A percentile compares a stretch with the other conserved stretches of the same genome.
phyloP scores from a whole-genome alignment of 108 stramenopile genomes.

The Cyclotella choctawhatcheeana region DNA sequence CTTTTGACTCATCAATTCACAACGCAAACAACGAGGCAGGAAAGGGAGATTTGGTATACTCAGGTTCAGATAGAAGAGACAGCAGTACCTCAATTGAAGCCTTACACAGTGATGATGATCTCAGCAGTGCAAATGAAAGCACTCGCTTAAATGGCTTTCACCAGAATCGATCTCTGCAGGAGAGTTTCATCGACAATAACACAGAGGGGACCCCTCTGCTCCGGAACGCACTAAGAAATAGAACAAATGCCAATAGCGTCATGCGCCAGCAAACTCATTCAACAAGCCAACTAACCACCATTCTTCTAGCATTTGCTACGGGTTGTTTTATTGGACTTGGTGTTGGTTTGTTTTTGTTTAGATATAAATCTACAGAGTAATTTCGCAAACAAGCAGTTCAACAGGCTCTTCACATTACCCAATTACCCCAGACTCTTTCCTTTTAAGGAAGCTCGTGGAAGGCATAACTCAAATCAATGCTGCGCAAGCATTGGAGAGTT shows the following conservation, averaged over 20 bases:
- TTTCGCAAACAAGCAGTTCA: no score
- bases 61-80: conserved; percentile 18
- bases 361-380: no score
- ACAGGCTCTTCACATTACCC: no score
- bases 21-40: conserved; percentile 9
- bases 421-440: no score
- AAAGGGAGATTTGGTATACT: conserved; percentile 23
- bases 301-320: neutral
- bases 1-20: neutral
- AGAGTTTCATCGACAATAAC: neutral
- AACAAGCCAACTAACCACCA: neutral
- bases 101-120: conserved; percentile 33
- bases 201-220: conserved; percentile 3
- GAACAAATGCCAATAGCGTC: neutral
- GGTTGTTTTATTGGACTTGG: conserved; percentile 3
- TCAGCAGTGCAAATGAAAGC: neutral
- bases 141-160: neutral
- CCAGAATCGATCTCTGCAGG: neutral
- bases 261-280: neutral
- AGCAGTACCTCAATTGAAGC: conserved; percentile 42
- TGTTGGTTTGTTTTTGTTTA: conserved; percentile 8
- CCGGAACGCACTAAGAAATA: neutral
- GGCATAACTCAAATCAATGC: no score
- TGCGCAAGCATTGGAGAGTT: no score
- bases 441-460: no score